These are phyloP conservation scores for Arabidopsis lyrata DNA, from an alignment of 441 rosid species.

Conservation along the genomic window DNA sequence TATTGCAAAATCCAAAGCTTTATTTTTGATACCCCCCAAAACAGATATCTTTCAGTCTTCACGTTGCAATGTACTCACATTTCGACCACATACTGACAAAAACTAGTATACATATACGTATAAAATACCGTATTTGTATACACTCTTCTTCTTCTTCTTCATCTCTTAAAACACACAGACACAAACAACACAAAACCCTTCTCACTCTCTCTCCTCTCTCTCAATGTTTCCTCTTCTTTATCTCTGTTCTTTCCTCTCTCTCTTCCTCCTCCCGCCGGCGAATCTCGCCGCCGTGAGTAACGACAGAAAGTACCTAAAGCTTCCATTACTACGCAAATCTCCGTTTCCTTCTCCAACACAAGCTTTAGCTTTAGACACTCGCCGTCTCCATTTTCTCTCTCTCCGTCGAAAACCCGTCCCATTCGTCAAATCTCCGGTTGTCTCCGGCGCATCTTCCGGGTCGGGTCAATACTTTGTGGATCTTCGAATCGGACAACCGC, in stretches of 20 bases:
- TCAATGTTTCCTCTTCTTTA: conserved; percentile 29
- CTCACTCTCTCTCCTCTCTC: conserved; percentile 34
- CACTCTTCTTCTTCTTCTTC: conserved; percentile 24
- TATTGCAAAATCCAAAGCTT: conserved; percentile 42
- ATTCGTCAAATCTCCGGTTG: conserved; percentile 56
- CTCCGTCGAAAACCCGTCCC: conserved; percentile 39
- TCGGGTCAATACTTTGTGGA: conserved; percentile 84
- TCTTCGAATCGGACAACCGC: conserved; percentile 78
- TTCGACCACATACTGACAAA: conserved; percentile 39
- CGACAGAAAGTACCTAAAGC: conserved; percentile 54
- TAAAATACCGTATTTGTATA: conserved; percentile 29
- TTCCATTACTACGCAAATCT: conserved; percentile 64
- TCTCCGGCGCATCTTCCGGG: conserved; percentile 78
- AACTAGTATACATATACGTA: conserved; percentile 16
- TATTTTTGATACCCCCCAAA: conserved; percentile 25
- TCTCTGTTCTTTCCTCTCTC: conserved; percentile 36
- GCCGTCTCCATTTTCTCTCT: conserved; percentile 53
- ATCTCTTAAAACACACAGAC: conserved; percentile 21
- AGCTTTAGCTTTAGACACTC: conserved; percentile 54
- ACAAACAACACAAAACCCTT: background rate
- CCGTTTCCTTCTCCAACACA: conserved; percentile 55
- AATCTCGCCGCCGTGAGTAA: conserved; percentile 34
- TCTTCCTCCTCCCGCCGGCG: conserved; percentile 36
- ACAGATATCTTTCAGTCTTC: conserved; percentile 39
- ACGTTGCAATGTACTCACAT: conserved; percentile 37